phyloP scores from a whole-genome alignment of 179 eudicot species.

The Patellifolia procumbens region DNA sequence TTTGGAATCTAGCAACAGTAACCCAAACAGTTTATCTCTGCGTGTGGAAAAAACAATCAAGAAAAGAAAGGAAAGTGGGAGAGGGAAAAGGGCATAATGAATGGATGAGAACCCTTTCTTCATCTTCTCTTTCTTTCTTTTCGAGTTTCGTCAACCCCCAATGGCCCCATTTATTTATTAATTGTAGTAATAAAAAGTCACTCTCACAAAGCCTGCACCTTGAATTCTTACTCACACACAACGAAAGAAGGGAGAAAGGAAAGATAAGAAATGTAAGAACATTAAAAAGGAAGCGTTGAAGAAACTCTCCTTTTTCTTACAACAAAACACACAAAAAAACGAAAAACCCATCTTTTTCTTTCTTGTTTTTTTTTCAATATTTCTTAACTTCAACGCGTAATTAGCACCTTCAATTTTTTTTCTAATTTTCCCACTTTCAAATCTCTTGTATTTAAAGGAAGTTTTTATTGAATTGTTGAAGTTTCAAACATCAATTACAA shows the following conservation, averaged over 20 bases:
- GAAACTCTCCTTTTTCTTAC: constrained; percentile 1
- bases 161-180: not conserved
- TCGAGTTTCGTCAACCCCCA: not conserved
- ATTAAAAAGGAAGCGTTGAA: constrained; percentile 22
- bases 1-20: constrained; percentile 17
- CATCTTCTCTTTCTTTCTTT: not conserved
- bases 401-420: not conserved
- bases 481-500: constrained; percentile 19
- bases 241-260: not conserved
- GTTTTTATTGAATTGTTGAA: constrained; percentile 17
- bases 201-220: constrained; percentile 14
- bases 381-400: constrained; percentile 29
- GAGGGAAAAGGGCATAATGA: constrained; percentile 18
- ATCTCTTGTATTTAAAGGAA: constrained; percentile 23
- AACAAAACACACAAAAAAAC: constrained; percentile 5
- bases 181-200: too few relatives aligned
- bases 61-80: not conserved
- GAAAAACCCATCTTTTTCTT: not conserved
- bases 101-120: not conserved
- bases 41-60: constrained; percentile 6
- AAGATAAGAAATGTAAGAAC: not conserved
- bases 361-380: not conserved
- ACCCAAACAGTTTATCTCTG: not conserved
- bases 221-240: constrained; percentile 4
- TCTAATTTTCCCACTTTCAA: constrained; percentile 19